phyloP scores from a whole-genome alignment of 148 eudicot species.

The Tetragonia tetragonoides region DNA sequence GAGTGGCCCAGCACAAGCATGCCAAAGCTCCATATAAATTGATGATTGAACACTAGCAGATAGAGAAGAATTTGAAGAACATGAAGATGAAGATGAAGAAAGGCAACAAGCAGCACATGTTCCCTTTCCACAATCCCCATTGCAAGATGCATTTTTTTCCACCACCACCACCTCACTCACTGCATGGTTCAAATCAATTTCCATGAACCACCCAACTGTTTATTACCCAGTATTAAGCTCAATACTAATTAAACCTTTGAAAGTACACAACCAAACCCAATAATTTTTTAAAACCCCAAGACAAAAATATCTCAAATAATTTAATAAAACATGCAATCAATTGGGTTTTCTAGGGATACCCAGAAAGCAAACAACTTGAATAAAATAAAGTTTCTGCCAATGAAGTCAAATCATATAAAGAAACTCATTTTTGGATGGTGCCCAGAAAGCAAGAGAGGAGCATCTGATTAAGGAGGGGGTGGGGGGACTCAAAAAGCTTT shows the following conservation, averaged over 20 bases:
- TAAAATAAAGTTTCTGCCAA: slow-evolving; percentile 15
- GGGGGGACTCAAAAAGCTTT: slow-evolving; percentile 7
- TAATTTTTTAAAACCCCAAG: slow-evolving; percentile 18
- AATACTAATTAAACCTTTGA: slow-evolving; percentile 2
- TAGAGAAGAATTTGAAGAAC: slow-evolving; percentile 54
- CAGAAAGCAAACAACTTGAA: slow-evolving; percentile 23
- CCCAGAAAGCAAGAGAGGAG: slow-evolving; percentile 25
- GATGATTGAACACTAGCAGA: slow-evolving; percentile 32
- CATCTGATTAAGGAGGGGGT: slow-evolving; percentile 12
- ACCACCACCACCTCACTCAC: slow-evolving; percentile 30
- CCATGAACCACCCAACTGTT: slow-evolving; percentile 50
- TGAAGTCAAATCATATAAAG: slow-evolving; percentile 45
- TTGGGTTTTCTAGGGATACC: slow-evolving; percentile 33
- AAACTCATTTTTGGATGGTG: slow-evolving; percentile 25
- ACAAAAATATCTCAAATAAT: slow-evolving; percentile 1
- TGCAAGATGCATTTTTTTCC: slow-evolving; percentile 43
- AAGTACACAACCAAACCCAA: background rate
- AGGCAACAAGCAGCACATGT: slow-evolving; percentile 24
- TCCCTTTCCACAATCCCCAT: slow-evolving; percentile 42
- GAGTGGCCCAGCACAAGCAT: slow-evolving; percentile 91
- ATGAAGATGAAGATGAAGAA: slow-evolving; percentile 51
- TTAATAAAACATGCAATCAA: slow-evolving; percentile 22
- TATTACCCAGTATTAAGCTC: slow-evolving; percentile 7
- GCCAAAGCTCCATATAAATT: slow-evolving; percentile 77
- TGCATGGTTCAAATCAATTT: slow-evolving; percentile 83